These are phyloP conservation scores for Podila minutissima DNA, from an alignment of 192 early-diverging fungal species.

Conservation along the genomic window DNA sequence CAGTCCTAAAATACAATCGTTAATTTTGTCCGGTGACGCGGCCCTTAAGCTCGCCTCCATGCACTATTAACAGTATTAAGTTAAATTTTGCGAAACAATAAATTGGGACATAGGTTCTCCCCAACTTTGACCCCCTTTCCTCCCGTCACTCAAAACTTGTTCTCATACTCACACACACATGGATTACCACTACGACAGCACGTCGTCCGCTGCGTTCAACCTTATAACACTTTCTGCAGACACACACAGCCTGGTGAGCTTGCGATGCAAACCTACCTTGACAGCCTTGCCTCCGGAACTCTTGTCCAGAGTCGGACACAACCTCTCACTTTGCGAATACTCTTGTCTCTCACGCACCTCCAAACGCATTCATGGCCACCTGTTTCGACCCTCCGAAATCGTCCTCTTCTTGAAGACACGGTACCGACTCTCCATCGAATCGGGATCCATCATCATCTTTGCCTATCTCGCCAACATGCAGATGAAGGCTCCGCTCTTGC, in stretches of 20 bases:
- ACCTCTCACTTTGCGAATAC: constrained; percentile 44
- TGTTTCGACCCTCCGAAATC: constrained; percentile 49
- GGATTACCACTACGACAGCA: constrained; percentile 2
- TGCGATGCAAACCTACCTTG: constrained; percentile 26
- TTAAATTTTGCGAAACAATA: too few relatives aligned
- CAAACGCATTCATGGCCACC: constrained; percentile 21
- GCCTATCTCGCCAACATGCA: constrained; percentile 55
- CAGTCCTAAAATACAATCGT: constrained; percentile 1
- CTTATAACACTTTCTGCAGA: background rate
- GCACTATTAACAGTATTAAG: too few relatives aligned
- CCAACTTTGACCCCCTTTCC: background rate
- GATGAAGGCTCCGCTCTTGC: constrained; percentile 40
- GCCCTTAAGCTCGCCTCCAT: background rate
- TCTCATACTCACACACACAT: background rate
- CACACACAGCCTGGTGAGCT: background rate
- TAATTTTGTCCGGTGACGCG: background rate
- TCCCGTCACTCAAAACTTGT: background rate
- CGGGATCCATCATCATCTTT: constrained; percentile 55
- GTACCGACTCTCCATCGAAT: constrained; percentile 49
- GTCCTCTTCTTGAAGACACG: constrained; percentile 49
- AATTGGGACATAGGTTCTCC: too few relatives aligned
- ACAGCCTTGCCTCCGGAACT: constrained; percentile 45
- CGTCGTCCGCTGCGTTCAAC: background rate
- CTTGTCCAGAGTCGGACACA: constrained; percentile 33
- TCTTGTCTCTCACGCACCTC: constrained; percentile 48